Evolutionary conservation across 768 basidiomycete species (phyloP), one percentile per base, ranked within the genome.

Genomic region (Rickenella mellea): DNA sequence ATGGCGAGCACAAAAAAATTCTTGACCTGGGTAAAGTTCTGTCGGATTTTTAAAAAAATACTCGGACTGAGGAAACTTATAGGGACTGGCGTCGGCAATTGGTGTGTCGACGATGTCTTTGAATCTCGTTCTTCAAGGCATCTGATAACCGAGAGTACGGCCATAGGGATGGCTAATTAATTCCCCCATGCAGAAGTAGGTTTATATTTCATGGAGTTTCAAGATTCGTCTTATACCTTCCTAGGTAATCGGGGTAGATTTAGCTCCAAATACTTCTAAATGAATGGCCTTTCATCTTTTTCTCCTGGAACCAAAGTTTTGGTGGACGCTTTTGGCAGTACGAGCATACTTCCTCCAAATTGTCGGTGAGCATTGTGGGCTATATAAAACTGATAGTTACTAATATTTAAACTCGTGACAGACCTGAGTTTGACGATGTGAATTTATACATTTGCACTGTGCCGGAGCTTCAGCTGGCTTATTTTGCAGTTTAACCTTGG

Each of bases 371-470:
- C 15, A 17, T 36, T 9, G 10, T 8, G 3, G 15, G 19, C 24
- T 19, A 17, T 17, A 14, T 6, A 7, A 11, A 3, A 6, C 33
- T 36, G 33, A 36, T 2, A 36, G 15, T 19, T 19, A 15, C 15
- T n/a, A n/a, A n/a, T 7, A 36, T 19, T 15, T 3, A 17, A 36
- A 6, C 24, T 5, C 15, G 15, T 19, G 19, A 19, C 15, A 36
- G 33, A 19, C 24, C 24, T 36, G 33, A 36, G 33, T 36, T 36
- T 36, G 33, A 36, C 24, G 33, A 36, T 36, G 33, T 36, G 24
- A 22, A 22, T 22, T 36, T 36, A 17, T 15, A 17, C 33, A 19
- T 36, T 36, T 10, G 33, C 33, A 10, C 10, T 17, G 33, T 36
- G 24, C 3, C 19, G 19, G 15, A 12, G 33, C 5, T 36, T 10